Evolutionary conservation across 2,329 filamentous ascomycete genomes (phyloP), one percentile per base, ranked within the genome.

Genomic region (Cordyceps cateniannulata): DNA sequence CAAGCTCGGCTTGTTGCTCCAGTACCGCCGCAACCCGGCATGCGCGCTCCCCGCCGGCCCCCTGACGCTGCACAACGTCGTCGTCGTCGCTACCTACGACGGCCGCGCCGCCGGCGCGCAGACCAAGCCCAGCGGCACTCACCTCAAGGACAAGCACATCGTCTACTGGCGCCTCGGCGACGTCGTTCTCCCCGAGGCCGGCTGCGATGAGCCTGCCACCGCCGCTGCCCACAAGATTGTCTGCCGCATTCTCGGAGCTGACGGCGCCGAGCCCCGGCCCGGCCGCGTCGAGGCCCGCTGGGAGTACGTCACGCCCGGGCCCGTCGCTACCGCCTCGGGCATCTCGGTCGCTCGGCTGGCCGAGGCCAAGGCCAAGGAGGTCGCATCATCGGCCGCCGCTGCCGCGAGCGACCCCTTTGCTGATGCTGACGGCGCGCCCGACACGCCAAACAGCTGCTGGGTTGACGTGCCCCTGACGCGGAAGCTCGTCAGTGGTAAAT

Each of bases 121-220:
- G 72, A 90, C 87, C 16, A 93, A 93, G 70, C 91, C 91, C 0
- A 77, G 83, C 0, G 90, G 90, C n/a, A 91, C 85, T 0, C 92
- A 93, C 69, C 79, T 89, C 24, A 88, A 88, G 67, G 90, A 93
- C 49, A 88, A 88, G 68, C 86, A 87, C 50, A 70, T 91, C 25
- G 86, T 95, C 14, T 92, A 90, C 78, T 96, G 91, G 90, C 85
- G 87, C 16, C 75, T 95, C 0, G 87, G 87, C 50, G 88, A 96
- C 64, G 78, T 98, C 18, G 88, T 85, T 0, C 79, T 89, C 47
- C 82, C 81, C 18, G 76, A 83, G 9, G 85, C 85, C 54, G 40
- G 40, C 40, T 42, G 14, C 40, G 40, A 18, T 16, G 40, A 42
- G 16, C 14, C 18, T 18, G 40, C 40, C 16, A 8, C 12, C 1